Conservation (phyloP, 2,329 filamentous ascomycete genomes). For the Salinomyces thailandicus region DNA sequence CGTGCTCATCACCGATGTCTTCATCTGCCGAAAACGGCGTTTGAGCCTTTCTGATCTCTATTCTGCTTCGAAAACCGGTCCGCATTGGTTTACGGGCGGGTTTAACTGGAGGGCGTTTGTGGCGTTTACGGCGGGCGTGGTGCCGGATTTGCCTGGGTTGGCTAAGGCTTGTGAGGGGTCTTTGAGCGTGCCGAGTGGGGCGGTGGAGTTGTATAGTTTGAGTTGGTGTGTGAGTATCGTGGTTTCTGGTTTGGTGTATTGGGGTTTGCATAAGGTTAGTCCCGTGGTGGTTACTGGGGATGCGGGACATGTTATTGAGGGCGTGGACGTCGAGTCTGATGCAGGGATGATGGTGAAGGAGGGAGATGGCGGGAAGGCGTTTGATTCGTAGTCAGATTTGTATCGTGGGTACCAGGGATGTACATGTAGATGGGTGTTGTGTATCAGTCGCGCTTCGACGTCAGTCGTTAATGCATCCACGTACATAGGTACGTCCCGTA, state of each 20-base stretch:
- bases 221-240: slow-evolving; percentile 55
- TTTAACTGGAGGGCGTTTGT: slow-evolving; percentile 40
- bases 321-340: slow-evolving; percentile 2
- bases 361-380: slow-evolving; percentile 7
- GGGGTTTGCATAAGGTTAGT: slow-evolving; percentile 32
- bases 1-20: slow-evolving; percentile 28
- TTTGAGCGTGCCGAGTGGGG: slow-evolving; percentile 3
- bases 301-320: background rate
- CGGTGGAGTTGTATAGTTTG: slow-evolving; percentile 34
- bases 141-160: slow-evolving; percentile 47
- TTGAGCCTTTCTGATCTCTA: background rate
- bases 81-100: background rate
- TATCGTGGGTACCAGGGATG: no score
- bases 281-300: background rate
- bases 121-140: slow-evolving; percentile 46
- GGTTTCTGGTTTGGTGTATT: slow-evolving; percentile 45
- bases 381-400: no score
- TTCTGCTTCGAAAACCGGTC: background rate
- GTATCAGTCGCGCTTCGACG: no score
- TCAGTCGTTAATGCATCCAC: no score
- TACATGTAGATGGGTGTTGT: no score
- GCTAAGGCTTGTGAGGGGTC: slow-evolving; percentile 25
- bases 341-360: slow-evolving; percentile 2
- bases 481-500: no score
- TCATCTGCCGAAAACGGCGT: background rate